Evolutionary conservation across 371 early-diverging fungal genomes (phyloP).

Genomic region (Mucor circinelloides): DNA sequence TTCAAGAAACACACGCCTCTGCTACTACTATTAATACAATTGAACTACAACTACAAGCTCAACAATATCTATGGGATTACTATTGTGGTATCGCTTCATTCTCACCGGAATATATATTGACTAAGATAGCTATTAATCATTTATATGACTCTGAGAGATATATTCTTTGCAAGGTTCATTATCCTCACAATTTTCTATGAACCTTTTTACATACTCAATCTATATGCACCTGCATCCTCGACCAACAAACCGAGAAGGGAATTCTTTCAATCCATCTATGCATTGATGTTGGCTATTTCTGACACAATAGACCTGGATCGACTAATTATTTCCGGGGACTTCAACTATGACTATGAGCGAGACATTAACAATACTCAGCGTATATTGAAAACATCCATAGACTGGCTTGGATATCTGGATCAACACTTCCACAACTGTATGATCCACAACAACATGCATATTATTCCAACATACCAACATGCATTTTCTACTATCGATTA

Average conservation of each 20-base stretch:
- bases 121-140: background rate
- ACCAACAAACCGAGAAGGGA: background rate
- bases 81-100: slow-evolving; percentile 9
- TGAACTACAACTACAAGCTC: slow-evolving; percentile 2
- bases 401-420: background rate
- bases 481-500: background rate
- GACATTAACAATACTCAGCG: background rate
- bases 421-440: background rate
- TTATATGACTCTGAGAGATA: background rate
- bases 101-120: background rate
- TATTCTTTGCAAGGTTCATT: background rate
- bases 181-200: slow-evolving; percentile 7
- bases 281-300: background rate
- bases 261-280: background rate
- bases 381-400: background rate
- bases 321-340: slow-evolving; percentile 1
- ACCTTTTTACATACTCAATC: background rate
- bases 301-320: background rate
- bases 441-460: background rate
- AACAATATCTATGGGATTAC: slow-evolving; percentile 2
- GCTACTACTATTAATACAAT: background rate
- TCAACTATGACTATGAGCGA: background rate
- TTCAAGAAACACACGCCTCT: slow-evolving; percentile 12
- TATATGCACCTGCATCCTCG: slow-evolving; percentile 12
- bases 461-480: background rate